Evolutionary conservation across 2,329 filamentous ascomycete species (phyloP), one percentile per base, ranked within the genome.

Genomic region (Fonsecaea multimorphosa): DNA sequence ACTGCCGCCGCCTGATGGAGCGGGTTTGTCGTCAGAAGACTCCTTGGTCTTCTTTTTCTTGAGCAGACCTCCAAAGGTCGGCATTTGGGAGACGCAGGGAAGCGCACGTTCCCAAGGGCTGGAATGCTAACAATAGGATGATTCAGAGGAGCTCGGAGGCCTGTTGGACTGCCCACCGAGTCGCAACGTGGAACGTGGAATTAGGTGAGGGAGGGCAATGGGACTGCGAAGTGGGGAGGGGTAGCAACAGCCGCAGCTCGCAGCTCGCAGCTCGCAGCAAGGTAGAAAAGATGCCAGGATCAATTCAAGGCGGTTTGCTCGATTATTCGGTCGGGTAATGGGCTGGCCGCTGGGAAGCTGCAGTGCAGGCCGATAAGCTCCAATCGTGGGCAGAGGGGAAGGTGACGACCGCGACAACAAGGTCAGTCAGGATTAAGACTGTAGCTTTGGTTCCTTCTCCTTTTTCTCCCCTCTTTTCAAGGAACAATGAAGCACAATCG

Each of bases 11-110:
- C 57, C 54, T 19, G 58, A 44, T 14, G 38, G 56, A 12, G 61
- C 61, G 29, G 64, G 46, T 83, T 74, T 75, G 74, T 75, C 72
- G 77, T 78, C 81, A 73, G 81, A 79, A 74, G 88, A 91, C 84
- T 97, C 93, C 87, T 93, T 96, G 82, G 93, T 96, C 87, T 93
- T 90, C 87, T 96, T 97, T 87, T 97, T 98, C 87, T 97, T 97
- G 78, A 98, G 88, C 78, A 97, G 93, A 61, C 78, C 78, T 80
- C 92, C 92, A 84, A 97, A 87, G 80, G 87, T 91, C 89, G 93
- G 95, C 95, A 99, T 98, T 80, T 66, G 62, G 65, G 60, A 58
- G 60, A 40, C 54, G 62, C 56, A 57, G 63, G 65, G 65, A 66
- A 66, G 69, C 65, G 69, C 69, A 66, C 65, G 63, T 69, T 68